Evolutionary conservation across 2,329 filamentous ascomycete species (phyloP), one percentile per base, ranked within the genome.

Genomic region (Exophiala sp.): DNA sequence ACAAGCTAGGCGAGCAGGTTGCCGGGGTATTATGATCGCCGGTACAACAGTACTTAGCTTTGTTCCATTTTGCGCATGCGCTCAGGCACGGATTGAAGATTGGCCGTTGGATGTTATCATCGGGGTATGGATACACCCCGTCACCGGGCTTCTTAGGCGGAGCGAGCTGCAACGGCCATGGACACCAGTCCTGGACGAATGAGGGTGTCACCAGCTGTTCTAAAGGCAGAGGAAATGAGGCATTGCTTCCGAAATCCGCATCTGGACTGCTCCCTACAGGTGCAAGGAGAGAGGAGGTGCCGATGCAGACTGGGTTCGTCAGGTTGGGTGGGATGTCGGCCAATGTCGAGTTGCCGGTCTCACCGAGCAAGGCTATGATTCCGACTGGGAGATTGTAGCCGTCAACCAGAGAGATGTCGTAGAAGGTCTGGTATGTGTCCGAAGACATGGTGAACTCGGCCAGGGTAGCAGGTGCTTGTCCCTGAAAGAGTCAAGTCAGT

Each of bases 361-460:
- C 73, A 29, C 60, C 24, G 19, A 60, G 63, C 14, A 68, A 55
- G 3, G 63, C 65, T 13, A 69, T 61, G 40, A 70, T 68, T 39
- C 58, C 64, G 24, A 66, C 46, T 13, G 64, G 63, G 81, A 91
- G 68, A 63, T 91, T 91, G 75, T 91, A 91, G 42, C 87, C 87
- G 63, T 93, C 87, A 18, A 93, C 87, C 2, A 91, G 74, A 34
- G 85, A 89, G 56, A 93, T 86, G 66, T 93, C 87, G 69, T 90
- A 91, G 65, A 88, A 93, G 8, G 82, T 85, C 63, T 89, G 83
- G 18, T 73, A 72, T 22, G 55, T 53, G 39, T 38, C 43, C 9
- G 58, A 85, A 43, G 80, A 77, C 13, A 91, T 75, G 47, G 84
- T 88, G 68, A 93, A 90, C 64, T 94, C 88, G 32, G 85, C 86